Evolutionary conservation across 495 filamentous ascomycete species (phyloP).

Genomic region (Penicillium salamii): DNA sequence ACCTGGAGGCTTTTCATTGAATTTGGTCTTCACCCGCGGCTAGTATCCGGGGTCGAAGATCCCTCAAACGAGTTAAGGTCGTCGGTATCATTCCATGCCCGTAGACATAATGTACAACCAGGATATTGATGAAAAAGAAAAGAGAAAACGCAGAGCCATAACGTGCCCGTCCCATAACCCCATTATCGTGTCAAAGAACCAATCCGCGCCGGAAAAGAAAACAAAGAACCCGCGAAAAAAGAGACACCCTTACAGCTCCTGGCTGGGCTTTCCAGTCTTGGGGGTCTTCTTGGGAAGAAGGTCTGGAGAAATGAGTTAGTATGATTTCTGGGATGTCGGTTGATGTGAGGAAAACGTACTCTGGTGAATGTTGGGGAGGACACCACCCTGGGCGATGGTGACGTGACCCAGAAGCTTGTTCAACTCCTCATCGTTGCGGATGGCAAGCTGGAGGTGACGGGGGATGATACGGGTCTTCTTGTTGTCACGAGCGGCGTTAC

Average conservation of each 20-base stretch:
- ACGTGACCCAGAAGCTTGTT: slow-evolving; percentile 99
- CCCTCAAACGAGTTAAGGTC: slow-evolving; percentile 32
- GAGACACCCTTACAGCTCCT: slow-evolving; percentile 74
- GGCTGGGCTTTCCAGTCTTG: slow-evolving; percentile 89
- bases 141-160: slow-evolving; percentile 72
- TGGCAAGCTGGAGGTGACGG: slow-evolving; percentile 97
- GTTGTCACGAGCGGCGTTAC: slow-evolving; percentile 98
- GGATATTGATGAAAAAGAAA: slow-evolving; percentile 63
- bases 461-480: slow-evolving; percentile 99
- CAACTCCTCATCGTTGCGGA: slow-evolving; percentile 99
- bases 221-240: slow-evolving; percentile 53
- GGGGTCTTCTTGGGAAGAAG: slow-evolving; percentile 97
- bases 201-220: slow-evolving; percentile 58
- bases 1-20: slow-evolving; percentile 32
- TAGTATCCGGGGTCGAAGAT: slow-evolving; percentile 28
- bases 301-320: slow-evolving; percentile 62
- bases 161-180: slow-evolving; percentile 79
- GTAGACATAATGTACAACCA: slow-evolving; percentile 93
- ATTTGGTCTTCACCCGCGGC: slow-evolving; percentile 17
- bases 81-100: slow-evolving; percentile 60
- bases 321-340: not conserved
- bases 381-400: slow-evolving; percentile 99
- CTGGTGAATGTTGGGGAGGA: slow-evolving; percentile 97
- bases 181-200: slow-evolving; percentile 81
- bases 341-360: slow-evolving; percentile 61